phyloP scores from a whole-genome alignment of 2,329 filamentous ascomycete species.

The Graphilbum sp. region DNA sequence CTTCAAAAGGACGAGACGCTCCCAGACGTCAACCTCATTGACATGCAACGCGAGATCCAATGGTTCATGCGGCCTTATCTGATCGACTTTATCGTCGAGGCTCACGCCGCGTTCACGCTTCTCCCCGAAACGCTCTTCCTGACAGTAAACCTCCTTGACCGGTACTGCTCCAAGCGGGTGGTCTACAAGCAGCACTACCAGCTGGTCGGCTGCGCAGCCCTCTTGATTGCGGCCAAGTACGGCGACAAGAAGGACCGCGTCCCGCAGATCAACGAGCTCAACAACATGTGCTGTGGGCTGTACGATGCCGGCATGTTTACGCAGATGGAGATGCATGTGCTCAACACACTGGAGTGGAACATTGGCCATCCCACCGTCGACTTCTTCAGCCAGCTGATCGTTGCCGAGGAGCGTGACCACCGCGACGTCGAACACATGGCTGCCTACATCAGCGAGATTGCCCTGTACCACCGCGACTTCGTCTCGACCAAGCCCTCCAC shows the following conservation, averaged over 20 bases:
- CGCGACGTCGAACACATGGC: conserved; percentile 89
- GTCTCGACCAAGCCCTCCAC: conserved; percentile 83
- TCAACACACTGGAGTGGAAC: conserved; percentile 92
- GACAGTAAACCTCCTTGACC: conserved; percentile 87
- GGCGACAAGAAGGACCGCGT: conserved; percentile 97
- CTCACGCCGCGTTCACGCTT: conserved; percentile 84
- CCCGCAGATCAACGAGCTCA: conserved; percentile 91
- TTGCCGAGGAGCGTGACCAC: conserved; percentile 64
- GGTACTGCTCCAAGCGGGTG: conserved; percentile 93
- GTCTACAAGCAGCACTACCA: conserved; percentile 99
- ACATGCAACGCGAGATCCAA: conserved; percentile 97
- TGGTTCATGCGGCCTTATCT: conserved; percentile 99
- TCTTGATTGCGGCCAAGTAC: conserved; percentile 96
- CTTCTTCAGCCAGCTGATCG: conserved; percentile 76
- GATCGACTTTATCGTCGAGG: conserved; percentile 95
- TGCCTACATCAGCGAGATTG: conserved; percentile 85
- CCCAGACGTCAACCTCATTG: conserved; percentile 91
- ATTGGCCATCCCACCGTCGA: conserved; percentile 94
- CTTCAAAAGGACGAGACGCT: conserved; percentile 78
- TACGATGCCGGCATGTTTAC: conserved; percentile 99
- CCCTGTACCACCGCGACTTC: conserved; percentile 92
- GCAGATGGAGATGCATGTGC: conserved; percentile 99
- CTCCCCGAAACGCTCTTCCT: conserved; percentile 92
- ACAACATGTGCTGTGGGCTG: conserved; percentile 97
- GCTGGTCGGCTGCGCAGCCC: conserved; percentile 84